Conservation (phyloP, 2,329 filamentous ascomycete genomes). For the Xylariaceae sp. region DNA sequence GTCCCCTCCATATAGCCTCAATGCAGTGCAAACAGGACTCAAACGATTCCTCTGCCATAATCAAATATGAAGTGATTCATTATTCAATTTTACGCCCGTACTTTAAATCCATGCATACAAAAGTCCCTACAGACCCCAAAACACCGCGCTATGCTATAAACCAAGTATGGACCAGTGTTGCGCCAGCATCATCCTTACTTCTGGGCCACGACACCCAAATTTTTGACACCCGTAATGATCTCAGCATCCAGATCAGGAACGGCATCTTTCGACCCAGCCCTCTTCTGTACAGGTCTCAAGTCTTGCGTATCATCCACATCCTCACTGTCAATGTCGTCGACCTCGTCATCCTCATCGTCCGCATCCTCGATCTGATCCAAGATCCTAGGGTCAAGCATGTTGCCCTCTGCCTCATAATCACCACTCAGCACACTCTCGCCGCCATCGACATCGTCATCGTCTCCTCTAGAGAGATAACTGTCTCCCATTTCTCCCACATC, state of each 20-base stretch:
- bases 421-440: slow-evolving; percentile 43
- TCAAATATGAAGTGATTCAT: no score
- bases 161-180: neutral
- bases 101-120: no score
- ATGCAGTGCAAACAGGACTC: no score
- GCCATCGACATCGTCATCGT: slow-evolving; percentile 37
- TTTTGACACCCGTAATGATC: slow-evolving; percentile 58
- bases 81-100: no score
- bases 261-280: slow-evolving; percentile 18
- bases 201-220: slow-evolving; percentile 47
- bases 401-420: slow-evolving; percentile 44
- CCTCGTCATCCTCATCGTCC: slow-evolving; percentile 27
- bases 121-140: no score
- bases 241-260: slow-evolving; percentile 53
- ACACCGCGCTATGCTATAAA: no score
- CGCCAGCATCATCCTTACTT: neutral
- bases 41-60: no score
- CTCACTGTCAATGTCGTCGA: slow-evolving; percentile 35
- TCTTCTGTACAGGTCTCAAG: slow-evolving; percentile 14
- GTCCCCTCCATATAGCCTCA: no score
- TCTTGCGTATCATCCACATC: slow-evolving; percentile 30
- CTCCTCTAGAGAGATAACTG: slow-evolving; percentile 42
- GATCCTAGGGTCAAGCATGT: slow-evolving; percentile 40
- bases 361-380: slow-evolving; percentile 38
- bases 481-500: slow-evolving; percentile 44